Evolutionary conservation across 805 yeast genomes (phyloP).

Genomic region (Saturnispora saitoi): DNA sequence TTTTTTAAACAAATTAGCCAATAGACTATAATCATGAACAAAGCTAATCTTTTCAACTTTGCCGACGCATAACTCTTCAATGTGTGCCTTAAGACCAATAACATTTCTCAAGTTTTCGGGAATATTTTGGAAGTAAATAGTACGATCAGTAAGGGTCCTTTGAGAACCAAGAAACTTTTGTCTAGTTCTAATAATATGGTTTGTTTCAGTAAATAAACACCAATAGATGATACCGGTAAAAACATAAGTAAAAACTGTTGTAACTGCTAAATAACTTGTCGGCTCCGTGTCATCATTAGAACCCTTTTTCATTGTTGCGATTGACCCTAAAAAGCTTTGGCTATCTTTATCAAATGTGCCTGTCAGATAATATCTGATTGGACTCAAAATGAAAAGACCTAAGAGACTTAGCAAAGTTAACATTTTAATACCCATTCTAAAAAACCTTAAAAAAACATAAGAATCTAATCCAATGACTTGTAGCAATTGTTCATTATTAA

Average conservation of each 20-base stretch:
- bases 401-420: constrained; percentile 36
- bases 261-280: constrained; percentile 37
- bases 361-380: constrained; percentile 43
- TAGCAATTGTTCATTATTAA: constrained; percentile 43
- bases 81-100: constrained; percentile 35
- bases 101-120: constrained; percentile 41
- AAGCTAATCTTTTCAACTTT: constrained; percentile 42
- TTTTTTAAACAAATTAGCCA: constrained; percentile 31
- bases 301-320: background rate
- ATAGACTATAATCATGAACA: constrained; percentile 34
- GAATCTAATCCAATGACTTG: constrained; percentile 54
- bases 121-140: constrained; percentile 47
- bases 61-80: constrained; percentile 49
- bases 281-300: constrained; percentile 21
- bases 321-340: background rate
- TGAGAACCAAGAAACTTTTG: constrained; percentile 53
- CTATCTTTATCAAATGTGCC: constrained; percentile 37
- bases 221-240: constrained; percentile 42
- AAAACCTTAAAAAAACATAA: constrained; percentile 49
- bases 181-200: constrained; percentile 40
- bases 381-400: constrained; percentile 43
- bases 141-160: constrained; percentile 50
- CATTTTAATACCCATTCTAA: constrained; percentile 45
- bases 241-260: constrained; percentile 47
- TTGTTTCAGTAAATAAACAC: constrained; percentile 39